Conservation (phyloP, 768 basidiomycete genomes). For the Agaricus bisporus region DNA sequence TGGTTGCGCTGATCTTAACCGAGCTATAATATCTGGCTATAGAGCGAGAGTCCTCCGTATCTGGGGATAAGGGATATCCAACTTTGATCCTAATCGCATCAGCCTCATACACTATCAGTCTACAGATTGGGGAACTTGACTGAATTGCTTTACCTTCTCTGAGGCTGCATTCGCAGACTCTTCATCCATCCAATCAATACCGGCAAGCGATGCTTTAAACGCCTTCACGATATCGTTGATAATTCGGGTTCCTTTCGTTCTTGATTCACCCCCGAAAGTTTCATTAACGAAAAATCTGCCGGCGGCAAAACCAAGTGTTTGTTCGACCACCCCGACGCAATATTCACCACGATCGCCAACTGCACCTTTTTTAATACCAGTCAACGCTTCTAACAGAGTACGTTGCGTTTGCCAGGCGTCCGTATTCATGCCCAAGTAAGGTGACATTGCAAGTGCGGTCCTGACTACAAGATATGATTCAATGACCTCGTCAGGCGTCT, state of each 20-base stretch:
- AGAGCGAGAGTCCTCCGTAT: slow-evolving; percentile 65
- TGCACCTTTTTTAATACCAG: slow-evolving; percentile 84
- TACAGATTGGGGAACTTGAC: neutral
- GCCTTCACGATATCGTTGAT: slow-evolving; percentile 72
- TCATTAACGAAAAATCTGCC: slow-evolving; percentile 87
- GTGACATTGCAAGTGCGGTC: slow-evolving; percentile 60
- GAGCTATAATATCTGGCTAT: slow-evolving; percentile 68
- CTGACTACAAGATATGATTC: slow-evolving; percentile 87
- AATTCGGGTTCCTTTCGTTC: slow-evolving; percentile 72
- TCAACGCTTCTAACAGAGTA: slow-evolving; percentile 62
- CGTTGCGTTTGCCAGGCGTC: slow-evolving; percentile 75
- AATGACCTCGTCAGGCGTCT: slow-evolving; percentile 62
- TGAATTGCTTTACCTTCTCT: slow-evolving; percentile 53
- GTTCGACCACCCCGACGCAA: slow-evolving; percentile 70
- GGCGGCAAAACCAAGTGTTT: slow-evolving; percentile 78
- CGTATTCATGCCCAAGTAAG: slow-evolving; percentile 67
- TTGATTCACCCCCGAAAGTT: slow-evolving; percentile 75
- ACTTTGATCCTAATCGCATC: slow-evolving; percentile 85
- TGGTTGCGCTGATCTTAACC: slow-evolving; percentile 58
- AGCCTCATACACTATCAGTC: slow-evolving; percentile 39
- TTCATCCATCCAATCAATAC: slow-evolving; percentile 90
- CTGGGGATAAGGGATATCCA: slow-evolving; percentile 85
- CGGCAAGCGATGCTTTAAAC: slow-evolving; percentile 71
- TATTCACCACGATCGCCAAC: slow-evolving; percentile 79
- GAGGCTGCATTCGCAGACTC: slow-evolving; percentile 75